Evolutionary conservation across 805 yeast species (phyloP).

Genomic region (Cyberlindnera xishuangbannaensis): DNA sequence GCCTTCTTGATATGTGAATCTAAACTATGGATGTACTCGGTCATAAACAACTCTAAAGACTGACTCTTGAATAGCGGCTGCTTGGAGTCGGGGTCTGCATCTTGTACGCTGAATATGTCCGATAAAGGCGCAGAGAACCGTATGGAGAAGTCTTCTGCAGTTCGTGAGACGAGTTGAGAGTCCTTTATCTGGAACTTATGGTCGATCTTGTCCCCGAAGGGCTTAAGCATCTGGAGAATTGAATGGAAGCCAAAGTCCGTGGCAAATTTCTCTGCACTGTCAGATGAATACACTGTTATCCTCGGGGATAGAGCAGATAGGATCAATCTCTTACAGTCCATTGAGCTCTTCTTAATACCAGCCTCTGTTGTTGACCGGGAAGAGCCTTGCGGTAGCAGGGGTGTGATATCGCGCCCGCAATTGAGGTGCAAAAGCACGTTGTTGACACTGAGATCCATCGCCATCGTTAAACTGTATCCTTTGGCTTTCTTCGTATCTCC

Average conservation of each 20-base stretch:
- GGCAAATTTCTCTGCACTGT: constrained; percentile 39
- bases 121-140: constrained; percentile 41
- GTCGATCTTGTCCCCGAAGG: constrained; percentile 50
- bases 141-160: constrained; percentile 49
- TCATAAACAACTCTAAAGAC: constrained; percentile 32
- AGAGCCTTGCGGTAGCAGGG: constrained; percentile 10
- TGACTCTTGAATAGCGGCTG: constrained; percentile 29
- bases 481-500: neutral
- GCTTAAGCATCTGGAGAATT: constrained; percentile 42
- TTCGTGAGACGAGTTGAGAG: constrained; percentile 43
- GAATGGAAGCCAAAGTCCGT: constrained; percentile 36
- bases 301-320: constrained; percentile 46
- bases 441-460: constrained; percentile 10
- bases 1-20: constrained; percentile 16
- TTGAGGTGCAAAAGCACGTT: constrained; percentile 18
- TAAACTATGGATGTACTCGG: constrained; percentile 27
- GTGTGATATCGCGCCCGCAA: constrained; percentile 13
- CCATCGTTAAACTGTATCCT: constrained; percentile 8
- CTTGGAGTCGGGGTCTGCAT: constrained; percentile 19
- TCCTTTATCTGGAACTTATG: constrained; percentile 46
- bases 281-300: constrained; percentile 43
- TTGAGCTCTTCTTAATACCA: constrained; percentile 18
- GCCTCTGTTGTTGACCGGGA: constrained; percentile 2
- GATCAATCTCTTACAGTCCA: constrained; percentile 23
- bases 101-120: constrained; percentile 28